phyloP scores from a whole-genome alignment of 768 basidiomycete species.

The Lyophyllum decastes region DNA sequence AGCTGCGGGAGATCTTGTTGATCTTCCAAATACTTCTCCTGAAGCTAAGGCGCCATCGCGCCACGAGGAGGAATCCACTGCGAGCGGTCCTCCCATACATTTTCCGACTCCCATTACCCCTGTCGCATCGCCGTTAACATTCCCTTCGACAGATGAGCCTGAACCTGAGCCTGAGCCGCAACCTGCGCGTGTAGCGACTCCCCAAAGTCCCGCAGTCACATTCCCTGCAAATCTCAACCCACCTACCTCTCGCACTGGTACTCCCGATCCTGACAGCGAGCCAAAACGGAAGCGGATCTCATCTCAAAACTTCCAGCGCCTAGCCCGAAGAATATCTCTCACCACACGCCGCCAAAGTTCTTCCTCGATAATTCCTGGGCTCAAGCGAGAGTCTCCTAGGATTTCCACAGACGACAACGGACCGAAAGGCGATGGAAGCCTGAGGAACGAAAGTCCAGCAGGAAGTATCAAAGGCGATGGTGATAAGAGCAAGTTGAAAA shows the following conservation, averaged over 20 bases:
- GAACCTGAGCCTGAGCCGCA: conserved; percentile 17
- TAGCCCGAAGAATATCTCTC: conserved; percentile 75
- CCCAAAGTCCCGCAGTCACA: conserved; percentile 52
- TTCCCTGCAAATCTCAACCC: conserved; percentile 61
- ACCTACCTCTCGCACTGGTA: conserved; percentile 68
- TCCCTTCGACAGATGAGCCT: conserved; percentile 34
- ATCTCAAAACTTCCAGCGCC: conserved; percentile 83
- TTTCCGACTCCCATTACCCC: conserved; percentile 12
- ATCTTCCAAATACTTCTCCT: neutral
- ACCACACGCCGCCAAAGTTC: conserved; percentile 59
- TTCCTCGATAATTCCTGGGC: conserved; percentile 52
- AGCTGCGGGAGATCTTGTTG: neutral
- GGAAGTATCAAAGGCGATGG: conserved; percentile 52
- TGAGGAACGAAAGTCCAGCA: conserved; percentile 55
- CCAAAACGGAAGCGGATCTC: conserved; percentile 80
- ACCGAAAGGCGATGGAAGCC: conserved; percentile 41
- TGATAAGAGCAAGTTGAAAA: conserved; percentile 54
- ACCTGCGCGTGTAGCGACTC: conserved; percentile 20
- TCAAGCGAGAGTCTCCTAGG: conserved; percentile 52
- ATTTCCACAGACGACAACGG: conserved; percentile 48
- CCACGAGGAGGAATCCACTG: conserved; percentile 16
- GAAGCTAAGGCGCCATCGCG: conserved; percentile 20
- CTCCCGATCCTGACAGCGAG: conserved; percentile 74
- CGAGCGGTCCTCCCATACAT: conserved; percentile 12
- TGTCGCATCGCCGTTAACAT: conserved; percentile 25